phyloP scores from a whole-genome alignment of 1,284 basidiomycete species.

The Pyrrhoderma lamaoense region DNA sequence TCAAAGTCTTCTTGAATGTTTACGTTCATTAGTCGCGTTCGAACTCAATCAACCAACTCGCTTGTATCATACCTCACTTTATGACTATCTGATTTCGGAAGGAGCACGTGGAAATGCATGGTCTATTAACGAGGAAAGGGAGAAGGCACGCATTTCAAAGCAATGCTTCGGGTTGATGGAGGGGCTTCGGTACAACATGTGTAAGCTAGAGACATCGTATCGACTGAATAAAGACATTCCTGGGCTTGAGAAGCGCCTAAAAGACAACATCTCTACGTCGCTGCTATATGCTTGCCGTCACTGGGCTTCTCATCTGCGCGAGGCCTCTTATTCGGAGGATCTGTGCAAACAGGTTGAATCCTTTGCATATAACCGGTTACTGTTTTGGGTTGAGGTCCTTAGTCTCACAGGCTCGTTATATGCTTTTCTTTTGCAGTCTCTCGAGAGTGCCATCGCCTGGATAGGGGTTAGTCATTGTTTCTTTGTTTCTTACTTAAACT shows the following conservation, averaged over 20 bases:
- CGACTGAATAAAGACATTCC: slow-evolving; percentile 15
- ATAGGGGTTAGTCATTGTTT: too few species aligned
- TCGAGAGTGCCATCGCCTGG: too few species aligned
- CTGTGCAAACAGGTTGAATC: neutral
- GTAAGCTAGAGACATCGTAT: slow-evolving; percentile 17
- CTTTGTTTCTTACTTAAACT: too few species aligned
- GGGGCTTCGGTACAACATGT: slow-evolving; percentile 19
- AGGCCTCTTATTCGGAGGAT: neutral
- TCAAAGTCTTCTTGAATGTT: neutral
- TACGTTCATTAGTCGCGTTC: neutral
- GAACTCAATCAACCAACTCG: neutral
- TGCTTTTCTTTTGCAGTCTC: neutral
- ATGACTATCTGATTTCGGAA: neutral
- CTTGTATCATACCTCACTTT: neutral
- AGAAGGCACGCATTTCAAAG: slow-evolving; percentile 18
- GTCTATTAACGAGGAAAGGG: too few species aligned
- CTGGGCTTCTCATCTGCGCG: slow-evolving; percentile 9
- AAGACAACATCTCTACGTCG: neutral
- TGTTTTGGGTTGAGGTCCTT: slow-evolving; percentile 2
- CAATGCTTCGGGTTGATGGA: slow-evolving; percentile 18
- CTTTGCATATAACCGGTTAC: neutral
- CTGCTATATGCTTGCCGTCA: slow-evolving; percentile 15
- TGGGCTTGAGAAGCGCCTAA: slow-evolving; percentile 6
- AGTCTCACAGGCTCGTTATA: neutral
- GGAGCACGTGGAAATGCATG: too few species aligned